phyloP scores from a whole-genome alignment of 164 flowering plant species.

The Umbilicus rupestris region DNA sequence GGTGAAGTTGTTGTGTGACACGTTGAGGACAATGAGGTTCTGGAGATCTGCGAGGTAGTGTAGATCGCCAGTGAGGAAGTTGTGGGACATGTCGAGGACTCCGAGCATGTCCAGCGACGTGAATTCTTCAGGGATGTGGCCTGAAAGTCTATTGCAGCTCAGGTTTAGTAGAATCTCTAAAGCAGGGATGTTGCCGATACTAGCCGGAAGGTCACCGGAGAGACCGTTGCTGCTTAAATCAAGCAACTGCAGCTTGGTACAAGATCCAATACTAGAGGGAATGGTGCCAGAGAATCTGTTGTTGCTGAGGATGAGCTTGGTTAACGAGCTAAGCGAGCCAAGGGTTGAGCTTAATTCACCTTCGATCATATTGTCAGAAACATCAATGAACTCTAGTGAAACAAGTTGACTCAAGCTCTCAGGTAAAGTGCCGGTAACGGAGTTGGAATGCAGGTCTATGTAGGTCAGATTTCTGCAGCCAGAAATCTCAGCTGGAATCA shows the following conservation, averaged over 20 bases:
- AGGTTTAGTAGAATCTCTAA: constrained; percentile 70
- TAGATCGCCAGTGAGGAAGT: constrained; percentile 57
- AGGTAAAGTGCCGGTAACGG: constrained; percentile 48
- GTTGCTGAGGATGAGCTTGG: constrained; percentile 52
- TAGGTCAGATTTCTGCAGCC: constrained; percentile 63
- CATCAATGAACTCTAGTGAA: constrained; percentile 50
- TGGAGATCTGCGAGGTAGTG: constrained; percentile 36
- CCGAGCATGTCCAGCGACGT: constrained; percentile 49
- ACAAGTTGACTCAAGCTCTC: constrained; percentile 29
- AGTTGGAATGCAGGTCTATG: constrained; percentile 62
- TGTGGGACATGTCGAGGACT: constrained; percentile 59
- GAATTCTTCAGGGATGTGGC: constrained; percentile 53
- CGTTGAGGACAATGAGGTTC: constrained; percentile 65
- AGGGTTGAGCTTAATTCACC: constrained; percentile 45
- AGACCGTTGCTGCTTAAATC: constrained; percentile 49
- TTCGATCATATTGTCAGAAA: constrained; percentile 49
- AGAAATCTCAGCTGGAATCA: constrained; percentile 48
- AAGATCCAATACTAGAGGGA: constrained; percentile 48
- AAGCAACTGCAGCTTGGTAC: constrained; percentile 59
- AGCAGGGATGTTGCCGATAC: constrained; percentile 53
- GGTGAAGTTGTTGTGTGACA: constrained; percentile 59
- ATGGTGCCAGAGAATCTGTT: constrained; percentile 56
- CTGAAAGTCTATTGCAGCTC: constrained; percentile 60
- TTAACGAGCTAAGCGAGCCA: constrained; percentile 54
- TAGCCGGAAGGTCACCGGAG: constrained; percentile 48